Percentiles rank a stretch among this genome's conserved stretches.
phyloP scores from a whole-genome alignment of 345 rosid species.

The Limnanthes douglasii region DNA sequence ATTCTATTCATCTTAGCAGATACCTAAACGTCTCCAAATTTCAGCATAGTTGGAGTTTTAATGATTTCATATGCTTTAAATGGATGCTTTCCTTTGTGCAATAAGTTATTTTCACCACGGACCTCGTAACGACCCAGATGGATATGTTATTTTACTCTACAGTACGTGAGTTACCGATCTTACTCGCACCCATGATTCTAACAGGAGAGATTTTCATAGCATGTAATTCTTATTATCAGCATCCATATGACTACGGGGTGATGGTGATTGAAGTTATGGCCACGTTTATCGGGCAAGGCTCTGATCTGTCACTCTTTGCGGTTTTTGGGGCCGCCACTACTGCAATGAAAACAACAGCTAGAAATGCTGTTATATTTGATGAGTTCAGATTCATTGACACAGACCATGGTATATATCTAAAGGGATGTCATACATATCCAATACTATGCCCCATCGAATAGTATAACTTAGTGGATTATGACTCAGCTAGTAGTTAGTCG shows the following conservation, averaged over 20 bases:
- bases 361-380: slow-evolving; percentile 6
- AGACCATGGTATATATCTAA: background rate
- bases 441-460: too few species aligned
- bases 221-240: slow-evolving; percentile 51
- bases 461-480: too few species aligned
- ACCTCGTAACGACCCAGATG: slow-evolving; percentile 77
- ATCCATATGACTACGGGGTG: slow-evolving; percentile 72
- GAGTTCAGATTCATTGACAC: background rate
- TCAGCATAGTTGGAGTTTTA: slow-evolving; percentile 51
- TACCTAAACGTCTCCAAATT: slow-evolving; percentile 68
- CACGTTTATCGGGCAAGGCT: slow-evolving; percentile 72
- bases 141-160: slow-evolving; percentile 86
- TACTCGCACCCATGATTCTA: slow-evolving; percentile 65
- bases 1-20: slow-evolving; percentile 81
- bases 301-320: slow-evolving; percentile 70
- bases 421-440: background rate
- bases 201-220: slow-evolving; percentile 79
- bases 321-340: slow-evolving; percentile 82
- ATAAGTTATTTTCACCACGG: slow-evolving; percentile 84
- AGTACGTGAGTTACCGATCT: slow-evolving; percentile 63
- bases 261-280: slow-evolving; percentile 80
- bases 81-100: slow-evolving; percentile 90
- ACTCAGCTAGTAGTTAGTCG: too few species aligned
- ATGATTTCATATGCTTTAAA: slow-evolving; percentile 66
- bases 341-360: slow-evolving; percentile 53